Evolutionary conservation across 208 protist genomes (phyloP).

Genomic region (Acanthamoeba culbertsoni): DNA sequence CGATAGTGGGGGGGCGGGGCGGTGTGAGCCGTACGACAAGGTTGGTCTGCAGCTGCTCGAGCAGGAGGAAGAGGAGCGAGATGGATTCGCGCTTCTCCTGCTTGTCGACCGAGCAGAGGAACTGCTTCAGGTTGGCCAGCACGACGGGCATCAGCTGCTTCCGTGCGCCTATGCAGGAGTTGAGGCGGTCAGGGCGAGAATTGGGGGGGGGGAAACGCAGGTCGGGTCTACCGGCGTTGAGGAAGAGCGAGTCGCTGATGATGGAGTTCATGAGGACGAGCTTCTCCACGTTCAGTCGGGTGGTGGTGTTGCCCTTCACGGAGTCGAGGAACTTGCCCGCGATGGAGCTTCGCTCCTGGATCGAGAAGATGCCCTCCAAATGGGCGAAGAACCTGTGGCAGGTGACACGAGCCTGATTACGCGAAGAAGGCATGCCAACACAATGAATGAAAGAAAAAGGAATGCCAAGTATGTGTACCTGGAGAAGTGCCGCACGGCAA

Average conservation of each 20-base stretch:
- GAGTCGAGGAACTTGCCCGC: conserved; percentile 63
- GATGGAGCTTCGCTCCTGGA: conserved; percentile 58
- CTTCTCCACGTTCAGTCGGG: conserved; percentile 54
- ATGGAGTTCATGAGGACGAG: conserved; percentile 37
- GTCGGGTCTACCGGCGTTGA: neutral
- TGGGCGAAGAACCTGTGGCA: conserved; percentile 60
- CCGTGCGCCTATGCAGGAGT: neutral
- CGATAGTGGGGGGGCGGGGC: neutral
- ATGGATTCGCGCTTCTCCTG: conserved; percentile 46
- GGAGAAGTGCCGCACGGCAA: conserved; percentile 57
- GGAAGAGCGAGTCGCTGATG: conserved; percentile 20
- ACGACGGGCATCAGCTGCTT: conserved; percentile 33
- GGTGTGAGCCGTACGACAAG: neutral
- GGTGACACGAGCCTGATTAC: neutral
- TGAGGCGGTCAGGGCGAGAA: neutral
- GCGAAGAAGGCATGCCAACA: neutral
- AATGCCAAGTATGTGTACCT: neutral
- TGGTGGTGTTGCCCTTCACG: conserved; percentile 29
- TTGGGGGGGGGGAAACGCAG: neutral
- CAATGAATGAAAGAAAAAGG: too few relatives aligned
- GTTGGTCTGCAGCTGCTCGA: conserved; percentile 52
- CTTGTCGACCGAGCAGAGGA: conserved; percentile 1
- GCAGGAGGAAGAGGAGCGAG: conserved; percentile 26
- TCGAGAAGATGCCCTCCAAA: conserved; percentile 63
- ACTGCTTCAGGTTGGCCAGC: conserved; percentile 21